phyloP scores from a whole-genome alignment of 1,284 basidiomycete species.

The Xanthoconium separans region DNA sequence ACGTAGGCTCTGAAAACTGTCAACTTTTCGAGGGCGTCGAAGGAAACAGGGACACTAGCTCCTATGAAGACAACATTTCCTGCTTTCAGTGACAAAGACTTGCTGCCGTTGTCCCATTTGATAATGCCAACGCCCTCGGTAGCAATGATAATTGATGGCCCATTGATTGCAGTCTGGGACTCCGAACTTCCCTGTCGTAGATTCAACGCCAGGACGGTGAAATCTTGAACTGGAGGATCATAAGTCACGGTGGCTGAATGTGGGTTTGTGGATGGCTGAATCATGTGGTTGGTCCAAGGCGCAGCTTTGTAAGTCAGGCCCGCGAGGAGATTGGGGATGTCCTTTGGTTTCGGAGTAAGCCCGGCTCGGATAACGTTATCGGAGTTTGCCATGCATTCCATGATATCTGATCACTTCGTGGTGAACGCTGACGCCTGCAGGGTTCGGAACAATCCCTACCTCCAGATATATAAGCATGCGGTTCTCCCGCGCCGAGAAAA shows the following conservation, averaged over 20 bases:
- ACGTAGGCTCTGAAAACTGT: conserved; percentile 70
- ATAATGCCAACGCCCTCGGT: conserved; percentile 68
- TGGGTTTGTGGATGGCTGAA: conserved; percentile 58
- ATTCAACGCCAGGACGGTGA: conserved; percentile 76
- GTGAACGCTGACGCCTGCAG: conserved; percentile 6
- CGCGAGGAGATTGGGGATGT: conserved; percentile 85
- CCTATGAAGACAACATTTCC: conserved; percentile 88
- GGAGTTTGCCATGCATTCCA: conserved; percentile 97
- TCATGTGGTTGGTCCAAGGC: conserved; percentile 66
- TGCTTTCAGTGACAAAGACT: conserved; percentile 47
- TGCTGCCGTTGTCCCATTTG: conserved; percentile 41
- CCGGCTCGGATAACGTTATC: conserved; percentile 99
- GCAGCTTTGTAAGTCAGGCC: conserved; percentile 87
- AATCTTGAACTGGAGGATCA: conserved; percentile 94
- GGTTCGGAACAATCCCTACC: conserved; percentile 47
- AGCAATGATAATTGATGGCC: conserved; percentile 84
- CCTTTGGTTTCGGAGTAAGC: conserved; percentile 94
- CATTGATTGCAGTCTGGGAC: conserved; percentile 62
- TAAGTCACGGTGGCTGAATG: conserved; percentile 50
- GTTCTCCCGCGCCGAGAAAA: conserved; percentile 94
- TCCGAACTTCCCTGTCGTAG: conserved; percentile 51
- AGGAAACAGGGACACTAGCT: conserved; percentile 58
- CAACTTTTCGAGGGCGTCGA: conserved; percentile 37
- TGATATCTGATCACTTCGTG: conserved; percentile 67
- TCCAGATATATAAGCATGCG: conserved; percentile 94